phyloP scores from a whole-genome alignment of 106 monocot genomes.

The Acanthochlamys bracteata region DNA sequence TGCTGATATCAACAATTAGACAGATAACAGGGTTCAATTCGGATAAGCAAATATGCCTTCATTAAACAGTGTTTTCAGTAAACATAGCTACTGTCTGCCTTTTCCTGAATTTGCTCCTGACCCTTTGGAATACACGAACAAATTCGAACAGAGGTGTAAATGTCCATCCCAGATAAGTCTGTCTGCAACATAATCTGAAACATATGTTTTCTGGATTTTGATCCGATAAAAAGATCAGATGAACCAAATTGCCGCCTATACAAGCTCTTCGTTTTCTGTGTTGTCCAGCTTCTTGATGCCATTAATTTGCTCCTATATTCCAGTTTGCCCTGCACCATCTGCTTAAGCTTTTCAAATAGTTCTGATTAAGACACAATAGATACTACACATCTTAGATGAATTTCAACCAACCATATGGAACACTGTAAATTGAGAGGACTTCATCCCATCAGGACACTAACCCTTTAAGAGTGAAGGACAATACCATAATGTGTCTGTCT shows the following conservation, averaged over 20 bases:
- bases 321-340: constrained; percentile 73
- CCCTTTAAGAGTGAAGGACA: constrained; percentile 53
- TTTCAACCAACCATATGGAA: no score
- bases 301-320: constrained; percentile 49
- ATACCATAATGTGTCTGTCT: constrained; percentile 73
- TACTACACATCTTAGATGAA: constrained; percentile 58
- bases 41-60: no score
- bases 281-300: constrained; percentile 44
- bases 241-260: constrained; percentile 45
- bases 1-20: no score
- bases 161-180: constrained; percentile 38
- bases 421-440: constrained; percentile 70
- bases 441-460: constrained; percentile 53
- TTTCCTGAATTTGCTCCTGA: constrained; percentile 36
- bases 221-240: constrained; percentile 65
- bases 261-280: constrained; percentile 27
- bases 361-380: constrained; percentile 66
- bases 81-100: not conserved
- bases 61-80: not conserved
- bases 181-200: constrained; percentile 5
- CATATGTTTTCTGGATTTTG: constrained; percentile 25
- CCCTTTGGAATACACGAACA: constrained; percentile 59
- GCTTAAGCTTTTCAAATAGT: constrained; percentile 41
- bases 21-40: no score
- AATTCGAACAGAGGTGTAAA: constrained; percentile 55